Base-by-base conservation (phyloP, 1,139 yeast species). In the Pichia sp. region DNA sequence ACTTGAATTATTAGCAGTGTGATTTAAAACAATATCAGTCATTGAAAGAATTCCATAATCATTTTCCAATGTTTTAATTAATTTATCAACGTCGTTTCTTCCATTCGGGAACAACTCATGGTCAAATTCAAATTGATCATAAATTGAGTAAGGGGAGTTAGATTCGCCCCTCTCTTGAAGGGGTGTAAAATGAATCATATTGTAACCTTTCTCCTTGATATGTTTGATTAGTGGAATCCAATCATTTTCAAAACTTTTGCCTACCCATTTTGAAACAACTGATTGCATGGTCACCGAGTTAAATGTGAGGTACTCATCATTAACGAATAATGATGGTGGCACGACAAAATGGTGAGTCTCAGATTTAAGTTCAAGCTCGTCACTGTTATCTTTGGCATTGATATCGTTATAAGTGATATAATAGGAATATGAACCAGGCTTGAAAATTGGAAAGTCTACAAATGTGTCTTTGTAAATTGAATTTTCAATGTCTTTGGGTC, bases 111-210 rank as follows among this genome's bases (percentile, higher is more conserved):
- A 92, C 35, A 80, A 65, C 0, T 57, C 62, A 0, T 84, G 77
- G 59, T 92, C 97, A 64, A 84, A 88, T 29, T 60, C 62, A 53
- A 87, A 72, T 64, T 92, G 97, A 62, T 92, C 97, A 56, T 68
- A 83, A 44, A 92, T 85, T 4, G 96, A 85, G 59, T 90, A 92
- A 0, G 98, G 97, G 7, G 97, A 88, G 61, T 90, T 76, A 1
- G 95, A 85, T 47, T 73, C 81, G 29, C 98, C 98, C 43, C 97
- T 73, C 52, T 80, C 68, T 64, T 90, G 97, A 52, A 92, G 70
- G 0, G 98, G 98, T 2, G 97, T 88, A 61, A 92, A 92, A 66
- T 92, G 98, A 40, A 92, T 69, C 96, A 90, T 86, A 62, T 92
- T 92, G 68, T 90, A 92, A 26, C 94, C 92, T 64, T 92, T 92